A percentile compares a stretch with the other conserved stretches of the same genome.
These are phyloP conservation scores for Gossypium longicalyx DNA, from an alignment of 345 rosid genomes.

Conservation along the genomic window DNA sequence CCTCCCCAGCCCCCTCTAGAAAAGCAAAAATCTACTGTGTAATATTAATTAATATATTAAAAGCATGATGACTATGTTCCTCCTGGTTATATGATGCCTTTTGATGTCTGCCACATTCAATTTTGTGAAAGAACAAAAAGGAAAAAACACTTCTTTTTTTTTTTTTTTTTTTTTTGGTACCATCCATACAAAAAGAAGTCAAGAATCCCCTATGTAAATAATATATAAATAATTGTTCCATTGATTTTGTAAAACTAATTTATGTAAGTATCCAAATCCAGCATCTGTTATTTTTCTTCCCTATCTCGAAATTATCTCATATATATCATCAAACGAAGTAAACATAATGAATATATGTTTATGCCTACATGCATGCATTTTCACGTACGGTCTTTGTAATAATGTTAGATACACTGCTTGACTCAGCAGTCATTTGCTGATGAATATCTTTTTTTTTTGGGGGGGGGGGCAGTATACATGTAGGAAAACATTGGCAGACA, in stretches of 20 bases:
- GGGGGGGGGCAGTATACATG: constrained; percentile 70
- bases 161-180: background rate
- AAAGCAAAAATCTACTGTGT: background rate
- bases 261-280: no score
- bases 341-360: no score
- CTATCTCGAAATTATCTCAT: no score
- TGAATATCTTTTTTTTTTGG: background rate
- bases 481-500: constrained; percentile 92
- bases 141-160: background rate
- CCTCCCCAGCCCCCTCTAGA: no score
- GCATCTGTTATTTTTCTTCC: no score
- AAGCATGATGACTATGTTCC: background rate
- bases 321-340: no score
- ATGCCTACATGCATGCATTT: no score
- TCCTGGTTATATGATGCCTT: background rate
- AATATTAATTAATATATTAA: background rate
- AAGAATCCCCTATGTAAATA: background rate
- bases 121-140: background rate
- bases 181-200: background rate
- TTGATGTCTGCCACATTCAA: constrained; percentile 24
- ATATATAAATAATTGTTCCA: no score
- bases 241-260: no score
- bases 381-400: no score
- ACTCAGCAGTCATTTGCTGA: background rate
- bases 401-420: no score